Base-by-base conservation (phyloP, 1,284 basidiomycete species). In the Leucoagaricus sp. region DNA sequence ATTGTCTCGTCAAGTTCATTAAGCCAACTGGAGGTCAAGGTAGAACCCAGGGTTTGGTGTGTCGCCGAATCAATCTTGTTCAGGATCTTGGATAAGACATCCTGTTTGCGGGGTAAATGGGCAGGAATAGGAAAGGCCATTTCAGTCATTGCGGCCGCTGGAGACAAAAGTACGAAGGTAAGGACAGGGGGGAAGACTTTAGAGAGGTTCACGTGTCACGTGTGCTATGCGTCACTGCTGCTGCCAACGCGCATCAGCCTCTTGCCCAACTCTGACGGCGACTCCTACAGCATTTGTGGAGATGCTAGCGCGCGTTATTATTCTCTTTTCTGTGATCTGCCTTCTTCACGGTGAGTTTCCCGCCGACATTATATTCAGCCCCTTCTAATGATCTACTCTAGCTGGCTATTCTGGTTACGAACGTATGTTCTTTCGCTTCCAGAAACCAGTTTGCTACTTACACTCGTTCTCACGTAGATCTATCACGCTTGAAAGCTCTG, bases 61-160 rank as follows among this genome's bases (percentile, higher is more conserved):
- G 81, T 80, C 5, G 83, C 81, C 33, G 82, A 77, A 58, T 88
- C 86, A 47, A 93, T 78, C 68, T 84, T 87, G 44, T 80, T 77
- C 44, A 93, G 77, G 29, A 92, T 82, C 56, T 77, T 76, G 0
- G 87, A 87, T 15, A 87, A 85, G 8, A 85, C 79, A 70, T 89
- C 87, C 62, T 83, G 80, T 60, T 71, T 72, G 49, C 84, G 81
- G 25, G 88, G 87, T 41, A 90, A 75, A 70, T 91, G 87, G 15
- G 81, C 69, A 58, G 87, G 88, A 60, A 89, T 65, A 53, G 83
- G 82, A 69, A 90, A 89, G 34, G 88, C 84, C 88, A 91, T 91
- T 58, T 52, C 54, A 56, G 50, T 47, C 52, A 44, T 57, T 47
- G 50, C 31, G 29, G 40, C 21, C 36, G 34, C n/a, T 31, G 34